Base-by-base conservation (phyloP, 208 protist genomes). In the Leishmania tarentolae region DNA sequence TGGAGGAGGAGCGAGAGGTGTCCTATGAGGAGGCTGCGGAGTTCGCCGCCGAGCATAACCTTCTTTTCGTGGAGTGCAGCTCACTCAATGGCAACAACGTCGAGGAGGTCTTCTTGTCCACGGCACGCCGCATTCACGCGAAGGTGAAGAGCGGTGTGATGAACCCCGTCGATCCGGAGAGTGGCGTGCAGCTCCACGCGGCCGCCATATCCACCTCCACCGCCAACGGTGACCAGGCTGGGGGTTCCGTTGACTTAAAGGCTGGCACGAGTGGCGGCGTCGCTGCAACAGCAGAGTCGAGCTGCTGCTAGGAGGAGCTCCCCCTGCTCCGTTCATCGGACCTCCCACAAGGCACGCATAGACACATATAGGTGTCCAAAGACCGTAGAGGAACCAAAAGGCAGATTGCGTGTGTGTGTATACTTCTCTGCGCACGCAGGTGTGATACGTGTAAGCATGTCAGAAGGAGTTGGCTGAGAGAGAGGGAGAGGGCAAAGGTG, bases 11-110 rank as follows among this genome's bases (percentile, higher is more conserved):
- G 82, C 91, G 98, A 31, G 97, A 99, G 84, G 98, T 99, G 0
- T 97, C 95, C 0, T 99, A 95, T 83, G 98, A 99, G 86, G 98
- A 99, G 84, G 98, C 97, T 17, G 90, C 90, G 37, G 89, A 95
- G 78, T 99, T 99, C 89, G 98, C 98, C 1, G 95, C 98, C 78
- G 97, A 99, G 82, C 97, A 99, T 79, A 97, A 96, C 69, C 83
- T 99, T 24, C 90, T 98, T 57, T 99, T 99, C 80, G 79, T 99
- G n/a, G 98, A 99, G 82, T 98, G 97, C 78, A 97, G 88, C 68
- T 97, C 98, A 42, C 89, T 98, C 42, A 98, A 87, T 75, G 98
- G 98, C 52, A 90, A 97, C 28, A 98, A 97, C 78, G 97, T 99
- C 3, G 96, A 98, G 73, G 91, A 99, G 82, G 91, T 95, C 15